Evolutionary conservation across 2,329 filamentous ascomycete species (phyloP).

Genomic region (Exophiala aquamarina): DNA sequence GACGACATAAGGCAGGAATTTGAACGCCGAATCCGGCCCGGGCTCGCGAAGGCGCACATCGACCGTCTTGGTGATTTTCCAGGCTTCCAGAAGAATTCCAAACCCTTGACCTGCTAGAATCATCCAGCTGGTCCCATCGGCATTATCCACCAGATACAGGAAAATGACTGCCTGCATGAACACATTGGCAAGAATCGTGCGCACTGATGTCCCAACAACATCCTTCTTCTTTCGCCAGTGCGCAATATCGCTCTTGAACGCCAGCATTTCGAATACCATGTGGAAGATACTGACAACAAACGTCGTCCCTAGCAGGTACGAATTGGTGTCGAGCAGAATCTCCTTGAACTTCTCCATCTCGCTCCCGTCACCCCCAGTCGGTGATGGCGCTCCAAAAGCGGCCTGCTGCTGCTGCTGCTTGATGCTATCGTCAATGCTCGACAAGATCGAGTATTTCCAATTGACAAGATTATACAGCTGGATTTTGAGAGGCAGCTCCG

Average conservation of each 20-base stretch:
- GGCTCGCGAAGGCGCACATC: constrained; percentile 77
- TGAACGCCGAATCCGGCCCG: constrained; percentile 66
- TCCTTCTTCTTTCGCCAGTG: constrained; percentile 99
- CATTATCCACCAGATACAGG: constrained; percentile 95
- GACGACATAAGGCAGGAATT: constrained; percentile 75
- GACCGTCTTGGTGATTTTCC: constrained; percentile 97
- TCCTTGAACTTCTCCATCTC: constrained; percentile 98
- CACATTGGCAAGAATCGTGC: constrained; percentile 93
- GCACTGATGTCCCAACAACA: constrained; percentile 92
- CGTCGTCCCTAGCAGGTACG: constrained; percentile 83
- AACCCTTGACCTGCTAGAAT: constrained; percentile 91
- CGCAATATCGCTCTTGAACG: constrained; percentile 95
- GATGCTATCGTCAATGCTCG: constrained; percentile 81
- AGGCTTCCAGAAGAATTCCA: constrained; percentile 74
- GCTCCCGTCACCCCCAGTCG: constrained; percentile 80
- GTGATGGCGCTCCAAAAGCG: constrained; percentile 68
- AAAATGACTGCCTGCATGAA: constrained; percentile 98
- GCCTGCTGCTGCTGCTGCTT: constrained; percentile 79
- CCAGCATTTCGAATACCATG: constrained; percentile 91
- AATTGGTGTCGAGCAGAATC: constrained; percentile 89
- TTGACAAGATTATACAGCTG: constrained; percentile 76
- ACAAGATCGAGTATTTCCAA: constrained; percentile 88
- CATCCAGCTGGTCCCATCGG: constrained; percentile 98
- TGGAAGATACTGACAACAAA: constrained; percentile 82
- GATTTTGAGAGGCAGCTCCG: constrained; percentile 76